phyloP scores from a whole-genome alignment of 2,329 filamentous ascomycete genomes.

The Aspergillus flavus region DNA sequence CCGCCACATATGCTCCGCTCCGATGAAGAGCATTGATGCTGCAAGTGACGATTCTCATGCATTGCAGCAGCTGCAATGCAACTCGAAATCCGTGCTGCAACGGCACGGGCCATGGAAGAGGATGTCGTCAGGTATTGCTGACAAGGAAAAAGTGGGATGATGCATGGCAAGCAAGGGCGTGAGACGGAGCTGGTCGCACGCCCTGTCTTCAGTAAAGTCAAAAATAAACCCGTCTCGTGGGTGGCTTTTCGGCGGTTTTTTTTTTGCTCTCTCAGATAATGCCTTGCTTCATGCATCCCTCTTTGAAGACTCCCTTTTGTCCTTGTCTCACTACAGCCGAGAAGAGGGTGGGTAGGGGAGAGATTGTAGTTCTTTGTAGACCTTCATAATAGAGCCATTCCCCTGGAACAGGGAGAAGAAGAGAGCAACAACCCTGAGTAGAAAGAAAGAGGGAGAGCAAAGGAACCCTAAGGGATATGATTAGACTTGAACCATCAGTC shows the following conservation, averaged over 20 bases:
- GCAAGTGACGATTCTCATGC: constrained; percentile 13
- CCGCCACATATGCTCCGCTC: not conserved
- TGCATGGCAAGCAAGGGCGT: not conserved
- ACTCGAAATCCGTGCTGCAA: constrained; percentile 2
- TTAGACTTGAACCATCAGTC: constrained; percentile 5
- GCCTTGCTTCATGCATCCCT: constrained; percentile 3
- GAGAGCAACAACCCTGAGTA: constrained; percentile 8
- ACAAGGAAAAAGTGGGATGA: not conserved
- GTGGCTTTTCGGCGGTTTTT: not conserved
- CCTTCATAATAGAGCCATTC: constrained; percentile 16
- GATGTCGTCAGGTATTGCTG: not conserved
- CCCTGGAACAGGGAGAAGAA: constrained; percentile 17
- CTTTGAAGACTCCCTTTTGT: constrained; percentile 1
- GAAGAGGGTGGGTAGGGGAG: not conserved
- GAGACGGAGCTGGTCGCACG: not conserved
- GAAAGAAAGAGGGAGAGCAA: constrained; percentile 7
- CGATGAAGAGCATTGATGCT: not conserved
- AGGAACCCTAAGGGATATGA: constrained; percentile 3
- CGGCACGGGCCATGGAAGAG: constrained; percentile 10
- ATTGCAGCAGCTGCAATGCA: constrained; percentile 16
- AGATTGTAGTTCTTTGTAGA: constrained; percentile 1
- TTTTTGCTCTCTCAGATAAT: not conserved
- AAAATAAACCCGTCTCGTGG: constrained; percentile 1
- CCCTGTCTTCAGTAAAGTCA: not conserved
- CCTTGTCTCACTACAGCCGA: not conserved